Evolutionary conservation across 192 early-diverging fungal genomes (phyloP), one percentile per base, ranked within the genome.

Genomic region (Linnemannia exigua): DNA sequence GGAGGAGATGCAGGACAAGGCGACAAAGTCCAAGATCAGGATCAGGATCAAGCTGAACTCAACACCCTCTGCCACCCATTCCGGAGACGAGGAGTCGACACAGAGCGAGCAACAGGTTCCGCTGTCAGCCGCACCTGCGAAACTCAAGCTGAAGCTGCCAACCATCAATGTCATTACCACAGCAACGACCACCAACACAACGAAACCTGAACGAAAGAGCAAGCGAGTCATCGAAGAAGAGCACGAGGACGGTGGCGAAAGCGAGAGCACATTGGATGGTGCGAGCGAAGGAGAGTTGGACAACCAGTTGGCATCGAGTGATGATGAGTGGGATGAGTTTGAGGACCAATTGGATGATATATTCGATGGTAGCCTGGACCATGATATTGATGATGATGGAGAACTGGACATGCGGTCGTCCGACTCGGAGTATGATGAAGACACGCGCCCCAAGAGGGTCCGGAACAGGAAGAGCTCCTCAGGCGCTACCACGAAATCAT

Each of bases 371-470:
- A 46, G 47, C 19, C 66, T 72, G 31, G 72, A 84, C 41, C 63
- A 79, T 22, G 80, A 78, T 22, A 58, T 37, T 19, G 33, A 54
- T 17, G 80, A 85, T 33, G 83, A 72, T 41, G 83, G 77, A 6
- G 69, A 70, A 41, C 44, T 74, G n/a, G 77, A 79, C 14, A 52
- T 72, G 22, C 36, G 81, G 28, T 85, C 83, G 0, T 85, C 83
- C 1, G 83, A 85, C 44, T 85, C 83, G 12, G 83, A 85, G 25
- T 85, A 85, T 36, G 83, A 85, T 15, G 83, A 68, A 67, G 68
- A 14, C 14, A n/a, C 16, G 0, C 48, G 52, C 16, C 58, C 58
- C 20, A 71, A 38, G 25, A 17, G 37, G 7, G 36, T 28, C 38
- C 44, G 70, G 12, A 71, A 28, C 70, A 71, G 70, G 70, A 71